Base-by-base conservation (phyloP, 78 protist species). In the Bigelowiella natans region DNA sequence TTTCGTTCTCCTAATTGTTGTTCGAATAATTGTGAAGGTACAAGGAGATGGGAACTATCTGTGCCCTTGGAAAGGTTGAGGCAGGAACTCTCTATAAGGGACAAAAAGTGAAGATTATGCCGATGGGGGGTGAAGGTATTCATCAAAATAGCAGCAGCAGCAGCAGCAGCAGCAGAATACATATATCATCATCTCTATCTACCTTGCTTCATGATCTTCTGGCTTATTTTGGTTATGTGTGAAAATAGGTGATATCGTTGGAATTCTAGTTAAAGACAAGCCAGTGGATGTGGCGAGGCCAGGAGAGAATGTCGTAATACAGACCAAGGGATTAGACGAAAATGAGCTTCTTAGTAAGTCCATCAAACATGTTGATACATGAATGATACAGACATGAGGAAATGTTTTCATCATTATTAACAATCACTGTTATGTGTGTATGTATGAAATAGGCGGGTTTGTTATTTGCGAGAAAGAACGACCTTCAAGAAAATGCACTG, bases 41-140 rank as follows among this genome's bases (percentile, higher is more conserved):
- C 73, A 51, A 51, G 73, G 97, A 96, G 73, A 93, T 93, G 88
- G 97, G 98, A 84, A 85, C 91, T 63, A 73, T 94, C 36, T 83
- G 86, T 31, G 94, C 94, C 1, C 73, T 51, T 18, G 99, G 99
- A 63, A 95, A 95, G 90, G 34, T 97, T 30, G 98, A 97, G 92
- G 85, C 97, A 0, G 99, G 99, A 34, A 2, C 38, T 31, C 82
- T 96, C 86, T 18, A n/a, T 0, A 36, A 37, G 3, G 96, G 96
- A 86, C 92, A 94, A 40, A 37, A 38, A 18, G 73, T 51, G 18
- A 18, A 26, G 7, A 18, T 51, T 18, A 51, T 51, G 73, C 73
- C 73, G 34, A 51, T 18, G 73, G 73, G 73, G 73, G 7, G 34
- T 18, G 18, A 51, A 18, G n/a, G n/a, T n/a, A n/a, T n/a, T n/a